Base-by-base conservation (phyloP, 1,139 yeast genomes). In the Scheffersomyces titani region DNA sequence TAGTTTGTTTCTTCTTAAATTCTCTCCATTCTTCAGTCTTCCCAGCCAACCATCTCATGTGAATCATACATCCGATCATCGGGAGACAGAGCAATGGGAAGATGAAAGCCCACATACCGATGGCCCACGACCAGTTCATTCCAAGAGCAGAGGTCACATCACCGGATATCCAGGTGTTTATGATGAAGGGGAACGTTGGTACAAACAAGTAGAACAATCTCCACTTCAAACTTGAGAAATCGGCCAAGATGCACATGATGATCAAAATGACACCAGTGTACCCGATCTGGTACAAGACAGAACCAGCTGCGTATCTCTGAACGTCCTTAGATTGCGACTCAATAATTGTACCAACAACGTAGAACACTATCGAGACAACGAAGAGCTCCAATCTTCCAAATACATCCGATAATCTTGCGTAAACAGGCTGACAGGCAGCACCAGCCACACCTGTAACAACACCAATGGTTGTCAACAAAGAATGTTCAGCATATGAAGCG, bases 71-170 rank as follows among this genome's bases (percentile, higher is more conserved):
- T 9, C 63, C 59, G 13, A 74, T 57, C 51, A 75, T 62, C 18
- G 80, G 81, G 24, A 76, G 56, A 61, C 73, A 70, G 18, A 75
- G 65, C 51, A 75, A 65, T 19, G 80, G 80, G 67, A 75, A 72
- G 50, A 76, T 74, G 58, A 74, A 74, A 0, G 80, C 80, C 77
- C 77, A 77, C 71, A 76, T 75, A 24, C 75, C 77, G 52, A 75
- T 70, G 30, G 77, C 76, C 67, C 70, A 73, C 51, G 64, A 63
- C 77, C 78, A 74, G 47, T 59, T 54, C 19, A 51, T n/a, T 5
- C 55, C 59, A 18, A 63, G 54, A n/a, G 65, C 63, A 16, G 58
- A 54, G 24, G 64, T 55, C 16, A 67, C 63, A 51, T 67, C 54
- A 44, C 68, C 71, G 5, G 65, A 57, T 6, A 66, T 61, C 71